Evolutionary conservation across 768 basidiomycete genomes (phyloP), one percentile per base, ranked within the genome.

Genomic region (Termitomyces sp.): DNA sequence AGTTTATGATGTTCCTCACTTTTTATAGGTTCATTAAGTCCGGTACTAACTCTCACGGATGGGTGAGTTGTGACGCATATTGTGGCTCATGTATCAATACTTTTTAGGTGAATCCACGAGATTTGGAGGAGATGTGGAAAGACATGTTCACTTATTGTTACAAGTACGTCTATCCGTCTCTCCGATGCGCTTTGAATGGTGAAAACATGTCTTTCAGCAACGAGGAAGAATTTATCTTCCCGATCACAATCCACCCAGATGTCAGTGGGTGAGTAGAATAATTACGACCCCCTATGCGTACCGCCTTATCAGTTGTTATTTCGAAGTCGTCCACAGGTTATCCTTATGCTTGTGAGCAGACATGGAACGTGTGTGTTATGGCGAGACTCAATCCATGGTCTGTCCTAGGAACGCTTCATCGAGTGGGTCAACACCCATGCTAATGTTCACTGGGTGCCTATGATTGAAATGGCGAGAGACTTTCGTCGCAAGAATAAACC

Each of bases 171-270:
- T 33, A 24, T 47, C 42, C 33, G 18, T 34, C 28, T 54, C 31
- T 10, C 18, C 16, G 45, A 36, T 10, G 16, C 5, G 2, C 20
- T 20, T 45, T 15, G 20, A 31, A 2, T 20, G 5, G 53, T 37
- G 15, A 24, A 54, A 59, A 50, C 37, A 44, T 42, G 52, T 55
- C 51, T 57, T 28, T 7, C 55, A 82, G 83, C 46, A 84, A 85
- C 60, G 81, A 86, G 68, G 79, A 82, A 62, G 77, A 81, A 66
- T 85, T 87, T 57, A 78, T 85, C n/a, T 86, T 88, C 53, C 87
- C 87, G 0, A 80, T 90, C 57, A 90, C 88, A 2, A 87, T 92
- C 41, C 89, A 90, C 63, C 88, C 89, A 1, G 88, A 90, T 62
- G 86, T 88, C 24, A 84, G 84, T 65, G 87, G 87, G 80, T 62